Base-by-base conservation (phyloP, 2,329 filamentous ascomycete species). In the Fusarium luffae region DNA sequence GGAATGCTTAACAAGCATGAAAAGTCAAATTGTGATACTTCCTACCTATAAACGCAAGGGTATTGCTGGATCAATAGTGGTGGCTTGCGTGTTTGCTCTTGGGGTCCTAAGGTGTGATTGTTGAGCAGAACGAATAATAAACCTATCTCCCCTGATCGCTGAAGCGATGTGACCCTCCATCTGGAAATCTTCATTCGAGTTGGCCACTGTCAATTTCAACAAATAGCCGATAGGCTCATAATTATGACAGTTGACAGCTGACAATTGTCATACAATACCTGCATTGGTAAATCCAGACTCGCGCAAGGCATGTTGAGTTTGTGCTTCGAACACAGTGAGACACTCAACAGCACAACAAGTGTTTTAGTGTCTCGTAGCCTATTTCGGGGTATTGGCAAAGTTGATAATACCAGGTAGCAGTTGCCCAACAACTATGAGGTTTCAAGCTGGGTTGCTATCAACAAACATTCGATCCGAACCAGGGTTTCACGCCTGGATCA, bases 81-180 rank as follows among this genome's bases (percentile, higher is more conserved):
- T 56, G 43, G 43, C 30, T 56, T 52, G 32, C 28, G 25, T 51
- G 46, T 54, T 69, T 63, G 56, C 49, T 43, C 42, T 54, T 32
- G 25, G 25, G 32, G 14, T 34, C 44, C 51, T 28, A 23, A 19
- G 32, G n/a, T 27, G 27, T 41, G 37, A 48, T 43, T 46, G 54
- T 43, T 48, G 48, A 46, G 44, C 43, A 44, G 43, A 54, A 54
- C 42, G 41, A 48, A 47, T 43, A 23, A 42, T 42, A 56, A 47
- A 21, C 32, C 50, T 46, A n/a, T 34, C 37, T 63, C 59, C 46
- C 30, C 43, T 59, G 28, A 67, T 61, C 19, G 28, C 44, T 54
- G 42, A 51, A 34, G 28, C 50, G 48, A 69, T 66, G 60, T 54
- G 60, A 62, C 48, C 55, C 42, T 57, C 23, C 44, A 42, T 49